A percentile compares a stretch with the other conserved stretches of the same genome.
phyloP scores from a whole-genome alignment of 2,329 filamentous ascomycete species.

The Colletotrichum cereale region DNA sequence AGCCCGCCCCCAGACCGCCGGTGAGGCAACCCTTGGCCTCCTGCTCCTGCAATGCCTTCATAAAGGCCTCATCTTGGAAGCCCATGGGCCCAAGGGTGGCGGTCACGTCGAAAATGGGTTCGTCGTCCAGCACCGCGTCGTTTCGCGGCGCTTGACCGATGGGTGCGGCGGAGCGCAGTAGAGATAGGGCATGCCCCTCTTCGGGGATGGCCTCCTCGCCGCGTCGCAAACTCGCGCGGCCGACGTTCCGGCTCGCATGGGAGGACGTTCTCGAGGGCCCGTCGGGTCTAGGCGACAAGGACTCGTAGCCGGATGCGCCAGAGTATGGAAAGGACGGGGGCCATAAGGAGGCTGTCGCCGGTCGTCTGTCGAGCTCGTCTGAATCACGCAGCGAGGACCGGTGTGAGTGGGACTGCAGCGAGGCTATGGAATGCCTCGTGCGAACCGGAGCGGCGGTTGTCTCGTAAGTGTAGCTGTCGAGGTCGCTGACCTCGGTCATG shows the following conservation, averaged over 20 bases:
- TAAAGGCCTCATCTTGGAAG: constrained; percentile 57
- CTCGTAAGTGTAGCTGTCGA: constrained; percentile 46
- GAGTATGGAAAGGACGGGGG: constrained; percentile 48
- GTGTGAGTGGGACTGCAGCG: constrained; percentile 53
- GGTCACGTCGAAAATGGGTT: constrained; percentile 59
- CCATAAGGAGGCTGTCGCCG: constrained; percentile 43
- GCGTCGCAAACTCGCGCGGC: constrained; percentile 45
- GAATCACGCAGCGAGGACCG: constrained; percentile 28
- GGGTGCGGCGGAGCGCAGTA: constrained; percentile 57
- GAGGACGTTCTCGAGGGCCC: constrained; percentile 44
- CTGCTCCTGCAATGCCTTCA: constrained; percentile 61
- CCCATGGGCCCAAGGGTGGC: constrained; percentile 60
- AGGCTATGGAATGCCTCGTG: constrained; percentile 55
- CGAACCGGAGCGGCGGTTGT: constrained; percentile 45
- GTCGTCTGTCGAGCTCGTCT: constrained; percentile 9
- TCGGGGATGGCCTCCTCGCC: constrained; percentile 50
- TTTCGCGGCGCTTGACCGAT: constrained; percentile 53
- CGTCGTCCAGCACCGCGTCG: constrained; percentile 47
- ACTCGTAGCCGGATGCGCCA: constrained; percentile 44
- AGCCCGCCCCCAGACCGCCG: constrained; percentile 69
- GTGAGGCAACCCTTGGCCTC: constrained; percentile 69
- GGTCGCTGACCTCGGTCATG: constrained; percentile 50
- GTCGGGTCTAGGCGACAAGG: constrained; percentile 37
- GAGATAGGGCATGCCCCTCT: constrained; percentile 58
- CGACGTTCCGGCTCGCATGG: constrained; percentile 43